Base-by-base conservation (phyloP, 306 rosid species). In the Dryas octopetala region DNA sequence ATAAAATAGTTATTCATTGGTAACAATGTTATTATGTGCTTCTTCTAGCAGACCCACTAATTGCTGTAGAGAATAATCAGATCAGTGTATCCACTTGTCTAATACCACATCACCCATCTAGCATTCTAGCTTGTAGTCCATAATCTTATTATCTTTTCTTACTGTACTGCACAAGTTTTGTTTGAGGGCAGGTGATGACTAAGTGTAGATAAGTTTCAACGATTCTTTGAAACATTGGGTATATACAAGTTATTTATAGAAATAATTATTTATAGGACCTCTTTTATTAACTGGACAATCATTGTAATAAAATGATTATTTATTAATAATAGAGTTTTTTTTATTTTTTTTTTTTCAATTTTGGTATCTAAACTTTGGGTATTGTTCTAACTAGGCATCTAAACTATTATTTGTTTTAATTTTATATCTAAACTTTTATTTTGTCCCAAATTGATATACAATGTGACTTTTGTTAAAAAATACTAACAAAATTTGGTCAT, bases 21-120 rank as follows among this genome's bases (percentile, higher is more conserved):
- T 23, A 23, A 23, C 23, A 23, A 23, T 23, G 23, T 23, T 23
- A 23, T 23, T 23, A 23, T 23, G 23, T 23, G 23, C 23, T 23
- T 23, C 23, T 0, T 23, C 23, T 23, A 23, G 23, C 23, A 23
- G 23, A 0, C 23, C 23, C 23, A 23, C 23, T 23, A 23, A 23
- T 23, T 23, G 23, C 23, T 23, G 23, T 23, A 23, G 23, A 23
- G 23, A 23, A 23, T 23, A 23, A 66, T 82, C 89, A 60, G 88
- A 81, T 79, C 80, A 77, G 74, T 71, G 73, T 74, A 78, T 81
- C 74, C 90, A 68, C 62, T 73, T 88, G 38, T 88, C 90, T 19
- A 89, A 89, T 74, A 41, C 54, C 16, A 63, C 82, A 78, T 43
- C 82, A 69, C 28, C 78, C 65, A 71, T 59, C 23, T 23, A 23